These are phyloP conservation scores for Cordyceps tenuipes DNA, from an alignment of 2,329 filamentous ascomycete species.

Conservation along the genomic window DNA sequence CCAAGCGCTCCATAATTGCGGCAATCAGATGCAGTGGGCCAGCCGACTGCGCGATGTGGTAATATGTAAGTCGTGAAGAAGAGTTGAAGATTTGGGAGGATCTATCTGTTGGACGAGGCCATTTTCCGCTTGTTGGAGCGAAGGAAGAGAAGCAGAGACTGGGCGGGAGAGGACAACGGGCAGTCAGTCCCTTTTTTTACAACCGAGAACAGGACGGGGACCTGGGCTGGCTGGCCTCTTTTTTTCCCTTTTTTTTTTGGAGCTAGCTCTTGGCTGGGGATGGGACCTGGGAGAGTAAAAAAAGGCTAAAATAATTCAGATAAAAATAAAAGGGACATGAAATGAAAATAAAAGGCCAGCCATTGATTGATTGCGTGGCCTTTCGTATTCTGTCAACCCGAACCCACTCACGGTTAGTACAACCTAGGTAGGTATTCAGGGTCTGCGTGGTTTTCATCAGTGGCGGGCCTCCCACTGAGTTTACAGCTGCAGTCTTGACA, in stretches of 20 bases:
- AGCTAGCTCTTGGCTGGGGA: neutral
- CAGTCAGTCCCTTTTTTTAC: neutral
- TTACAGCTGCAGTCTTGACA: neutral
- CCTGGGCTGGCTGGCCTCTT: neutral
- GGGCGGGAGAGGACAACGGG: neutral
- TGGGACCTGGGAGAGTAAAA: neutral
- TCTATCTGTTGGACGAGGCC: neutral
- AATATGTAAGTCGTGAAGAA: neutral
- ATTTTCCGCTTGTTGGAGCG: neutral
- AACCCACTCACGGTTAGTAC: neutral
- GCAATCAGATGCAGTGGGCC: constrained; percentile 5
- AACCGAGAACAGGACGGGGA: neutral
- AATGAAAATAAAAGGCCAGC: neutral
- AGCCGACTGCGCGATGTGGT: neutral
- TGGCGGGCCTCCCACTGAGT: neutral
- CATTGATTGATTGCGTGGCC: neutral
- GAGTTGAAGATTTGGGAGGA: neutral
- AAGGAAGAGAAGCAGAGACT: neutral
- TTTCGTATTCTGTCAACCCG: neutral
- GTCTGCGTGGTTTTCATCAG: neutral
- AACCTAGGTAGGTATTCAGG: no score
- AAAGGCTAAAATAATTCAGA: neutral
- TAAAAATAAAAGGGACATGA: neutral
- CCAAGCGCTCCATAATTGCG: constrained; percentile 9
- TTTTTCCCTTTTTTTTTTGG: neutral